Percentiles rank a stretch among this genome's conserved stretches.
Evolutionary conservation across 2,329 filamentous ascomycete species (phyloP).

Genomic region (Ramichloridium luteum): DNA sequence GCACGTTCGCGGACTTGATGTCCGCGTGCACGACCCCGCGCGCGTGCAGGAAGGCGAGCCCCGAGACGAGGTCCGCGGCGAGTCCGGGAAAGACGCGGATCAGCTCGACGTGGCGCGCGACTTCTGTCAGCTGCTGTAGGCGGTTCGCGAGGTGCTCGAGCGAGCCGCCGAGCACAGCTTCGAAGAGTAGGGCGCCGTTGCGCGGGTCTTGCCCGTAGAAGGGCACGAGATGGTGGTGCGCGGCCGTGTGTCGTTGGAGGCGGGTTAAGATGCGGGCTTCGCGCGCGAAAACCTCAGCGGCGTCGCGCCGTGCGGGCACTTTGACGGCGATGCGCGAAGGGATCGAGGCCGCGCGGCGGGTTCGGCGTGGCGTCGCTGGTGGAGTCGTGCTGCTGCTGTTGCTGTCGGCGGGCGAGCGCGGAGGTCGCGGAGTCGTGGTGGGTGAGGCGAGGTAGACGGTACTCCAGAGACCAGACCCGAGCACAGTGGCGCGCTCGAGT

Average conservation of each 20-base stretch:
- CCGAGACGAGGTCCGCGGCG: conserved; percentile 28
- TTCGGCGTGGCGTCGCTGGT: neutral
- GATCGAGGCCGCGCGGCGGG: conserved; percentile 5
- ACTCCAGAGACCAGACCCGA: conserved; percentile 26
- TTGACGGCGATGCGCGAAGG: conserved; percentile 24
- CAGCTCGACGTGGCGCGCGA: conserved; percentile 26
- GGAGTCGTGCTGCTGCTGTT: conserved; percentile 1
- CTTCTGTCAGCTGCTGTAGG: conserved; percentile 21
- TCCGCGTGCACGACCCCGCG: conserved; percentile 33
- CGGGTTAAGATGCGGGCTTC: conserved; percentile 24
- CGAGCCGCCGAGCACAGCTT: conserved; percentile 22
- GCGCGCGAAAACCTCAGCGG: conserved; percentile 22
- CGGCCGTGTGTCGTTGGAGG: conserved; percentile 15
- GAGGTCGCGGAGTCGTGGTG: conserved; percentile 4
- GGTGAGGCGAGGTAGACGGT: conserved; percentile 25
- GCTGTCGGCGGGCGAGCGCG: conserved; percentile 1
- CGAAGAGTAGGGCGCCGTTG: conserved; percentile 22
- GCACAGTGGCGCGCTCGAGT: conserved; percentile 20
- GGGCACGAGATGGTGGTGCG: conserved; percentile 19
- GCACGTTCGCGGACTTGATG: conserved; percentile 37
- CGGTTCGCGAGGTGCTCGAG: conserved; percentile 20
- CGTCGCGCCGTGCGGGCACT: conserved; percentile 21
- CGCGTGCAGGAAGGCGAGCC: conserved; percentile 31
- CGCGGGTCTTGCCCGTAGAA: conserved; percentile 25
- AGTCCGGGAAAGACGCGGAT: conserved; percentile 29